Evolutionary conservation across 2,329 filamentous ascomycete species (phyloP), one percentile per base, ranked within the genome.

Genomic region (Pseudogymnoascus sp.): DNA sequence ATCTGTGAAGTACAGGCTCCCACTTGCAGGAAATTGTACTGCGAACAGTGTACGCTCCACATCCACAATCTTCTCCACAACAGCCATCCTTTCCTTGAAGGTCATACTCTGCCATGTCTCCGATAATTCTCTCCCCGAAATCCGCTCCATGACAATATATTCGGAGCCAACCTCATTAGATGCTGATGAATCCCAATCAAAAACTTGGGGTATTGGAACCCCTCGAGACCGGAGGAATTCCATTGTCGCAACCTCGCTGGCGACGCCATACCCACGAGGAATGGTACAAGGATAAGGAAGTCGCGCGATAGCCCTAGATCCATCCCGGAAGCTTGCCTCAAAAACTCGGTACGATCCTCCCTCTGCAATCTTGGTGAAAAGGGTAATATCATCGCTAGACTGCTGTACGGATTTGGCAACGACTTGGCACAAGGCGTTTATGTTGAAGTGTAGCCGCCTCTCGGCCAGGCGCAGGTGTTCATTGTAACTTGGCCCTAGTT

Each of bases 141-240:
- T 73, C 67, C 76, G 73, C 64, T 76, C 75, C 72, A 76, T 76
- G 41, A 78, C 73, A 60, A 77, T 77, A 63, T 78, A 77, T 65
- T 77, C 72, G 36, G 68, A 71, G 31, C 73, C 72, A 51, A 76
- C 71, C 41, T 60, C 57, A 62, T 68, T 65, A 63, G 48, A 60
- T 69, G 71, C 67, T 70, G 74, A 62, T 73, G 69, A 16, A 73
- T 72, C 54, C 72, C 73, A 54, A 75, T 73, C 57, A 67, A 73
- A 62, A 72, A 73, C 57, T 51, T 65, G 65, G 19, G 67, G 64
- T 64, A 67, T 64, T 14, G 66, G 67, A 54, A 73, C 48, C n/a
- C 70, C 69, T 64, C 70, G 66, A 37, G 65, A 60, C 21, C 65
- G 68, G 31, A 68, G 61, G 63, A 60, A 69, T 60, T 68, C 67